A percentile compares a stretch with the other conserved stretches of the same genome.
phyloP scores from a whole-genome alignment of 805 yeast species.

The Ogataea ganodermae region DNA sequence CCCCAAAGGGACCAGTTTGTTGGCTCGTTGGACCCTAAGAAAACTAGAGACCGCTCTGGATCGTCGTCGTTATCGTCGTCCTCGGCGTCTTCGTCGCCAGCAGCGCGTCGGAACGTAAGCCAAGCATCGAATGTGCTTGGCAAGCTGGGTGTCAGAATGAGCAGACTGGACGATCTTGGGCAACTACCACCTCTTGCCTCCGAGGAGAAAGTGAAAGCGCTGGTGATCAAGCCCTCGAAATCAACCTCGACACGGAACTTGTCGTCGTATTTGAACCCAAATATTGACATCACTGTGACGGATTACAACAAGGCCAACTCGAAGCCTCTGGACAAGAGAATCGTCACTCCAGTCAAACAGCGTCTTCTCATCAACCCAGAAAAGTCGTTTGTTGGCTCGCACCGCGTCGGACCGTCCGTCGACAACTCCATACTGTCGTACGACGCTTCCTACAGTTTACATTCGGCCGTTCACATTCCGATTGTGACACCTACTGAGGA shows the following conservation, averaged over 20 bases:
- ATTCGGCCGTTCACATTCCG: slow-evolving; percentile 35
- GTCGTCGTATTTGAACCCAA: slow-evolving; percentile 23
- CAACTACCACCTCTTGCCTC: slow-evolving; percentile 5
- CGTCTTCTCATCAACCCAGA: neutral
- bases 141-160: slow-evolving; percentile 31
- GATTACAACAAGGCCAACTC: slow-evolving; percentile 21
- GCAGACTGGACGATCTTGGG: slow-evolving; percentile 25
- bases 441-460: slow-evolving; percentile 34
- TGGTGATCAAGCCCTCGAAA: slow-evolving; percentile 19
- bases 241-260: slow-evolving; percentile 34
- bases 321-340: neutral
- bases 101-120: slow-evolving; percentile 5
- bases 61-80: neutral
- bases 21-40: slow-evolving; percentile 29
- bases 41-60: neutral
- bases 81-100: neutral
- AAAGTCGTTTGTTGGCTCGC: slow-evolving; percentile 19
- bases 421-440: slow-evolving; percentile 29
- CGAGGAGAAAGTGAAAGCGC: slow-evolving; percentile 1
- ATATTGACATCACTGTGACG: slow-evolving; percentile 17
- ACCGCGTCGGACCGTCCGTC: slow-evolving; percentile 27
- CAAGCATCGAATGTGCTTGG: slow-evolving; percentile 27
- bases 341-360: neutral
- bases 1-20: neutral
- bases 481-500: slow-evolving; percentile 27